These are phyloP conservation scores for Aspergillus persii DNA, from an alignment of 2,329 filamentous ascomycete species.

Conservation along the genomic window DNA sequence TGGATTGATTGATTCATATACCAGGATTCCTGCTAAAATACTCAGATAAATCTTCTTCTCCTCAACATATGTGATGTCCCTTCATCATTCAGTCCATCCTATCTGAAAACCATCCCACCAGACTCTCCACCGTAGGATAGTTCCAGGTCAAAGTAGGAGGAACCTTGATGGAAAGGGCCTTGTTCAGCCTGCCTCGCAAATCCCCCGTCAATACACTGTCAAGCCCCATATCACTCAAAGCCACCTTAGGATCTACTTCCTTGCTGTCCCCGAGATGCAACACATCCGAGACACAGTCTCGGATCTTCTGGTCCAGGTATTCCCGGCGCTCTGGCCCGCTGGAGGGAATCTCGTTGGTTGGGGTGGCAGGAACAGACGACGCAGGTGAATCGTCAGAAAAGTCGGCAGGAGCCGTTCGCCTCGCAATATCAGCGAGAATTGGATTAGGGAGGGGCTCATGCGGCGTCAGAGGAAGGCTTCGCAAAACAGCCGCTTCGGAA, in stretches of 20 bases:
- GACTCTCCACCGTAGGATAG: slow-evolving; percentile 39
- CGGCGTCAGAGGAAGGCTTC: slow-evolving; percentile 29
- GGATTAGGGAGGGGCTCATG: slow-evolving; percentile 26
- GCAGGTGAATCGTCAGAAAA: neutral
- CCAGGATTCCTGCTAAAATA: too few relatives aligned
- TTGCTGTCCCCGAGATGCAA: slow-evolving; percentile 35
- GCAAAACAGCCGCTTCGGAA: slow-evolving; percentile 41
- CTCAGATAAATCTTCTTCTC: too few relatives aligned
- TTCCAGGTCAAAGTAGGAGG: slow-evolving; percentile 44
- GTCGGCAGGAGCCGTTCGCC: slow-evolving; percentile 6
- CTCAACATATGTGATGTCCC: too few relatives aligned
- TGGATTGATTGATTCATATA: too few relatives aligned
- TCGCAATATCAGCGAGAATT: slow-evolving; percentile 12
- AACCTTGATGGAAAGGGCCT: slow-evolving; percentile 33
- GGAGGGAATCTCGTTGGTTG: neutral
- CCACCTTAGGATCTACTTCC: slow-evolving; percentile 32
- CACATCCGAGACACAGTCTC: slow-evolving; percentile 33
- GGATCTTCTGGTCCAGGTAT: slow-evolving; percentile 31
- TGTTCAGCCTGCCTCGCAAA: slow-evolving; percentile 37
- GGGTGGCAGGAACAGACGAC: too few relatives aligned
- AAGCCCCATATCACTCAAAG: slow-evolving; percentile 40
- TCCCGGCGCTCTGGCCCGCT: slow-evolving; percentile 28
- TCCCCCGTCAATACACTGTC: slow-evolving; percentile 43
- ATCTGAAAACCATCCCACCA: slow-evolving; percentile 44
- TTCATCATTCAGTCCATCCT: too few relatives aligned